Conservation (phyloP, 805 yeast species). For the Saturnispora mendoncae region DNA sequence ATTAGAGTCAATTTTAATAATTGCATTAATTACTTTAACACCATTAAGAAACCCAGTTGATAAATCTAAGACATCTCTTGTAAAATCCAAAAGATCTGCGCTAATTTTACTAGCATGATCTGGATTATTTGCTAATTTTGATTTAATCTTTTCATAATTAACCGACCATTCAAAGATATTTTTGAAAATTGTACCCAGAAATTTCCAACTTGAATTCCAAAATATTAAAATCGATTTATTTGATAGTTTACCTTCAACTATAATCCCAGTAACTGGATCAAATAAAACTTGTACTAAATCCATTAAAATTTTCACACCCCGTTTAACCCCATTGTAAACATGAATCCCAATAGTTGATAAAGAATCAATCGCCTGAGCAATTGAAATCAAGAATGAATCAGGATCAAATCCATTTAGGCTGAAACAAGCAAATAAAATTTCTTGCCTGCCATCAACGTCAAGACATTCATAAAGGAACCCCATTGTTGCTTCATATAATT, state of each 20-base stretch:
- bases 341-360: constrained; percentile 6
- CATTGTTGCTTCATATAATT: constrained; percentile 58
- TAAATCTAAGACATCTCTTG: constrained; percentile 77
- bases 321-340: constrained; percentile 17
- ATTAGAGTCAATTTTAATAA: constrained; percentile 22
- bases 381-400: constrained; percentile 31
- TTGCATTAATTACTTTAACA: constrained; percentile 38
- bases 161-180: constrained; percentile 70
- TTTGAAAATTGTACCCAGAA: constrained; percentile 57
- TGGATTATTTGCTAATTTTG: constrained; percentile 12
- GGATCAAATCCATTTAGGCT: constrained; percentile 15
- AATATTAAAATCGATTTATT: constrained; percentile 29
- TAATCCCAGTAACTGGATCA: constrained; percentile 58
- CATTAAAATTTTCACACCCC: constrained; percentile 64
- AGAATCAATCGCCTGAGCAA: constrained; percentile 37
- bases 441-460: constrained; percentile 73
- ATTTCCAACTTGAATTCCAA: constrained; percentile 71
- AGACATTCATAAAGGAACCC: constrained; percentile 66
- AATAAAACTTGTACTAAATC: constrained; percentile 58
- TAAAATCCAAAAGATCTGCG: constrained; percentile 45
- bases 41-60: constrained; percentile 63
- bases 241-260: constrained; percentile 16
- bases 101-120: constrained; percentile 21
- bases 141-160: constrained; percentile 24
- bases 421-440: constrained; percentile 55